phyloP scores from a whole-genome alignment of 768 basidiomycete genomes.

The Pleurotus citrinopileatus region DNA sequence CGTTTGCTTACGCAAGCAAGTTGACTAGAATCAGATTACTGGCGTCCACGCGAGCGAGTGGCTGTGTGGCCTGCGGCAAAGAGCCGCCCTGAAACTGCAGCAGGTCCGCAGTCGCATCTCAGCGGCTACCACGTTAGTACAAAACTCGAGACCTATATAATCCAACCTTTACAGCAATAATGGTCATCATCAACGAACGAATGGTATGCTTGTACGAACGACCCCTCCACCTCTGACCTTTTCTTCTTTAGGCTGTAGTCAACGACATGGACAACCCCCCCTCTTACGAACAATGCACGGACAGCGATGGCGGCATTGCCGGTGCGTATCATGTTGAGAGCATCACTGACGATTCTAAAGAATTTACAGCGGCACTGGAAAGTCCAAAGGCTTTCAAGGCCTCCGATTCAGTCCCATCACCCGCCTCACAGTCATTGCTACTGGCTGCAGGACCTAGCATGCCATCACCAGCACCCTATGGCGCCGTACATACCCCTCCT shows the following conservation, averaged over 20 bases:
- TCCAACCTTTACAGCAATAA: background rate
- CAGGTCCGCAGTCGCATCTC: background rate
- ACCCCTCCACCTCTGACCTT: constrained; percentile 11
- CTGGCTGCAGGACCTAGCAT: constrained; percentile 19
- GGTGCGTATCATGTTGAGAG: background rate
- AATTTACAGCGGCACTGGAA: background rate
- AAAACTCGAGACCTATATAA: background rate
- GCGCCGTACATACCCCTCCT: constrained; percentile 30
- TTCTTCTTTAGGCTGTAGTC: background rate
- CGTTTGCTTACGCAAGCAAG: background rate
- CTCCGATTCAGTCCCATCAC: background rate
- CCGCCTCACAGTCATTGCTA: background rate
- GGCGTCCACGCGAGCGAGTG: constrained; percentile 2
- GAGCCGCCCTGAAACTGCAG: background rate
- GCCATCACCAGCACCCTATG: background rate
- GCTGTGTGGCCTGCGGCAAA: background rate
- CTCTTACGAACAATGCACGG: constrained; percentile 41
- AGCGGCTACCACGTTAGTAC: constrained; percentile 1
- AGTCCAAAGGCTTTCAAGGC: background rate
- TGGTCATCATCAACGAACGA: constrained; percentile 6
- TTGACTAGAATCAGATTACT: background rate
- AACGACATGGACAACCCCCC: constrained; percentile 40
- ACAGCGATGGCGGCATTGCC: constrained; percentile 13
- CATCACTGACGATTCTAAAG: background rate
- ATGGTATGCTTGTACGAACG: background rate